A percentile compares a stretch with the other conserved stretches of the same genome.
Conservation (phyloP, 2,329 filamentous ascomycete genomes). For the Calonectria ilicicola region DNA sequence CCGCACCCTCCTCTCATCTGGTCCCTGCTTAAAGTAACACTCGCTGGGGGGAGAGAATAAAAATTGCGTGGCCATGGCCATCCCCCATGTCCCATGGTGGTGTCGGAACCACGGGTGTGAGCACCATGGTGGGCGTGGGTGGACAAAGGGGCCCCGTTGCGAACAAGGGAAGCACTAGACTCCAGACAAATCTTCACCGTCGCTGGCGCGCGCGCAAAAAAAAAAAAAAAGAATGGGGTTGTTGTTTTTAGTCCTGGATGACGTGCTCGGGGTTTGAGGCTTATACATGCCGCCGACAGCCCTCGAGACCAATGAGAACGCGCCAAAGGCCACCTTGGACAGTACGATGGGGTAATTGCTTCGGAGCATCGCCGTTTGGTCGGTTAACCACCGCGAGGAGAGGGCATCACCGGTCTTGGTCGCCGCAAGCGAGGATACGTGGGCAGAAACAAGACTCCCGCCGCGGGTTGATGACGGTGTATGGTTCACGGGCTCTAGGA, state of each 20-base stretch:
- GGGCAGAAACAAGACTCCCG: background rate
- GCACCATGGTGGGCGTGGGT: constrained; percentile 16
- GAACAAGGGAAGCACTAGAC: background rate
- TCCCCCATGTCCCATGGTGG: constrained; percentile 12
- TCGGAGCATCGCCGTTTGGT: constrained; percentile 45
- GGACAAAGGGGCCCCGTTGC: constrained; percentile 16
- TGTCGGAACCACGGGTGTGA: constrained; percentile 18
- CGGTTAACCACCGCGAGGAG: constrained; percentile 10
- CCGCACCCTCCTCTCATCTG: constrained; percentile 35
- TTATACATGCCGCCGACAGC: constrained; percentile 44
- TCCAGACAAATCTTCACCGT: constrained; percentile 18
- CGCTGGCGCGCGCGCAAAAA: constrained; percentile 10
- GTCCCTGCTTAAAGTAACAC: constrained; percentile 28
- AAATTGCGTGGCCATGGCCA: constrained; percentile 39
- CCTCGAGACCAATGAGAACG: constrained; percentile 40
- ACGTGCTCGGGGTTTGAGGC: constrained; percentile 50
- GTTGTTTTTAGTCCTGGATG: constrained; percentile 45
- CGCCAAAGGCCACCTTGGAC: constrained; percentile 6
- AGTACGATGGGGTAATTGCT: constrained; percentile 31
- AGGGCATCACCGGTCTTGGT: background rate
- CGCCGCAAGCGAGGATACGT: background rate
- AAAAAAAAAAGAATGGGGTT: constrained; percentile 41
- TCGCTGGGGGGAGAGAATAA: constrained; percentile 33
- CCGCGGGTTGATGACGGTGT: constrained; percentile 1
- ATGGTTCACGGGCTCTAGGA: constrained; percentile 10